phyloP scores from a whole-genome alignment of 2,329 filamentous ascomycete species.

The Curvularia eragrostidis region DNA sequence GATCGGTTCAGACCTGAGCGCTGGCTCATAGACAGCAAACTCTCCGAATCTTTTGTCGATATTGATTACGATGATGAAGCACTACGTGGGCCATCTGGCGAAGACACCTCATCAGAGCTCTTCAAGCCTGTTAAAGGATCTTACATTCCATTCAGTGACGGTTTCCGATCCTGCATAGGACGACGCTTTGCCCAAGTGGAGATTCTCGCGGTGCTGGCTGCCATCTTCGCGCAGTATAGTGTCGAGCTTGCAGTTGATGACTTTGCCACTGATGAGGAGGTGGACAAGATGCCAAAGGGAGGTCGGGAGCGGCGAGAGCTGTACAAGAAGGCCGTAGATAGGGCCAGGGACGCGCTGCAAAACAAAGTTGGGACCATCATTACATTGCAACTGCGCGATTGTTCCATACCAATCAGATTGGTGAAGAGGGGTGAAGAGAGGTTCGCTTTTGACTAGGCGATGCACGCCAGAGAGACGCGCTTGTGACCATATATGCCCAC shows the following conservation, averaged over 20 bases:
- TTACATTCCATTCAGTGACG: conserved; percentile 64
- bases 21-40: conserved; percentile 63
- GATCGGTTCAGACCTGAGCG: conserved; percentile 74
- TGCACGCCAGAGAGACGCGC: neutral
- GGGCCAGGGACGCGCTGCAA: conserved; percentile 60
- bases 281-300: conserved; percentile 47
- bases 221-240: conserved; percentile 64
- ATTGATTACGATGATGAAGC: conserved; percentile 58
- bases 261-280: conserved; percentile 52
- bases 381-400: conserved; percentile 71
- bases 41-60: conserved; percentile 40
- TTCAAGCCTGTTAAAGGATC: conserved; percentile 59
- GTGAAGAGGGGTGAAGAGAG: conserved; percentile 73
- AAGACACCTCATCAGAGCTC: conserved; percentile 67
- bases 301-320: conserved; percentile 60
- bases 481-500: neutral
- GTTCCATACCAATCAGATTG: conserved; percentile 69
- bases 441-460: conserved; percentile 57
- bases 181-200: conserved; percentile 64
- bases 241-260: conserved; percentile 71
- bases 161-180: conserved; percentile 62
- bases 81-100: conserved; percentile 65
- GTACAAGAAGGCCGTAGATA: conserved; percentile 67
- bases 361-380: conserved; percentile 67
- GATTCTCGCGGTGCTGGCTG: conserved; percentile 60